Percentiles rank a stretch among this genome's conserved stretches.
Evolutionary conservation across 2,329 filamentous ascomycete genomes (phyloP).

Genomic region (Cordyceps pruinosa): DNA sequence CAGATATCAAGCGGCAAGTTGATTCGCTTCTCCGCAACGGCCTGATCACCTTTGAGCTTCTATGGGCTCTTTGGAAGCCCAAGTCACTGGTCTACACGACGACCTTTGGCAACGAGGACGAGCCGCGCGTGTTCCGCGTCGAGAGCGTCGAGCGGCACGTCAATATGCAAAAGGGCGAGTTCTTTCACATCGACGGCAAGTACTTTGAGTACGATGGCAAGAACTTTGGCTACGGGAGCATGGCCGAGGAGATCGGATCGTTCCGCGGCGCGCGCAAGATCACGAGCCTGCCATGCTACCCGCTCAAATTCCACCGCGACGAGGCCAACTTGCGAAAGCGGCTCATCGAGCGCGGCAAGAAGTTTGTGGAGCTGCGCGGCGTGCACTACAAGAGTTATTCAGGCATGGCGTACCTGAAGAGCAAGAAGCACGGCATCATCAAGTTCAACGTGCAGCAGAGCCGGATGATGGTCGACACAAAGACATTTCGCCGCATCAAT

Average conservation of each 20-base stretch:
- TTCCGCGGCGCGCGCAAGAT: slow-evolving; percentile 84
- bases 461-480: slow-evolving; percentile 80
- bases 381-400: slow-evolving; percentile 79
- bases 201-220: slow-evolving; percentile 90
- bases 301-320: slow-evolving; percentile 72
- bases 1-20: slow-evolving; percentile 66
- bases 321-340: slow-evolving; percentile 55
- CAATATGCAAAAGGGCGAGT: slow-evolving; percentile 64
- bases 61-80: slow-evolving; percentile 87
- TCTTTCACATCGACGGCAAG: slow-evolving; percentile 68
- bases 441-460: slow-evolving; percentile 84
- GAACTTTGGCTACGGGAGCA: slow-evolving; percentile 67
- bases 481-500: slow-evolving; percentile 74
- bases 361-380: slow-evolving; percentile 73
- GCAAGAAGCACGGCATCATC: slow-evolving; percentile 48
- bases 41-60: slow-evolving; percentile 78
- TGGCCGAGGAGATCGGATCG: slow-evolving; percentile 60
- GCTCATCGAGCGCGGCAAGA: slow-evolving; percentile 75
- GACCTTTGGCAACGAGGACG: slow-evolving; percentile 69
- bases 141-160: slow-evolving; percentile 66
- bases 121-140: slow-evolving; percentile 76
- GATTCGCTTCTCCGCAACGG: slow-evolving; percentile 75
- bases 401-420: slow-evolving; percentile 79
- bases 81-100: slow-evolving; percentile 71
- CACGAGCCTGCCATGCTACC: slow-evolving; percentile 68